Base-by-base conservation (phyloP, 1,284 basidiomycete species). In the Tilletia setariae region DNA sequence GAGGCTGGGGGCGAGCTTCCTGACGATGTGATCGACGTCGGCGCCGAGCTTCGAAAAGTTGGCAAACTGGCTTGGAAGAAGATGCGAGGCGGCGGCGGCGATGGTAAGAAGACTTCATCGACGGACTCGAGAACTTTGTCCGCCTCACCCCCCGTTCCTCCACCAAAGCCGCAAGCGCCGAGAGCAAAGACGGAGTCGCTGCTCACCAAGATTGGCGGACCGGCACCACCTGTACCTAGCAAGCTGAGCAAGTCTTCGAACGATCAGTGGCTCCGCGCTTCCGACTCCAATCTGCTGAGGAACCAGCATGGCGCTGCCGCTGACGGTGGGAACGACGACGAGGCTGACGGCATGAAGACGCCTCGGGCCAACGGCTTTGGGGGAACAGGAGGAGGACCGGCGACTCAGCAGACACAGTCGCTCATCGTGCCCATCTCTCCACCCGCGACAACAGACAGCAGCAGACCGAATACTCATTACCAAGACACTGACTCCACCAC, bases 21-120 rank as follows among this genome's bases (percentile, higher is more conserved):
- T 9, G 64, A 64, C n/a, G 76, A 76, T 19, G 71, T 76, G 0
- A 65, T 79, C n/a, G 77, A 78, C 62, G 70, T 79, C 1, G 77
- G 77, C 23, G 72, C 78, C 63, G 73, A 75, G 66, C 67, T 79
- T 16, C 64, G 64, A 16, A 79, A 78, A 67, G 72, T 75, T 7
- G 76, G 75, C 1, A 56, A 64, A 8, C 73, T 72, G 40, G 76
- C 72, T 0, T 78, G 76, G 77, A 75, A 72, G 59, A 67, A 70
- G 47, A 67, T 78, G 15, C 62, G 74, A 3, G 73, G 77, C 6
- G 67, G 70, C 8, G 67, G 69, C 30, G 68, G 51, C 23, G 70
- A 51, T 7, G 16, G 51, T 11, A 23, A 53, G 16, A 21, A 8
- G 16, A 21, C 16, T 23, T 9, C 51, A 13, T 7, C 51, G 8